A percentile compares a stretch with the other conserved stretches of the same genome.
Conservation (phyloP, 495 filamentous ascomycete species). For the Astrocystis sublimbata region DNA sequence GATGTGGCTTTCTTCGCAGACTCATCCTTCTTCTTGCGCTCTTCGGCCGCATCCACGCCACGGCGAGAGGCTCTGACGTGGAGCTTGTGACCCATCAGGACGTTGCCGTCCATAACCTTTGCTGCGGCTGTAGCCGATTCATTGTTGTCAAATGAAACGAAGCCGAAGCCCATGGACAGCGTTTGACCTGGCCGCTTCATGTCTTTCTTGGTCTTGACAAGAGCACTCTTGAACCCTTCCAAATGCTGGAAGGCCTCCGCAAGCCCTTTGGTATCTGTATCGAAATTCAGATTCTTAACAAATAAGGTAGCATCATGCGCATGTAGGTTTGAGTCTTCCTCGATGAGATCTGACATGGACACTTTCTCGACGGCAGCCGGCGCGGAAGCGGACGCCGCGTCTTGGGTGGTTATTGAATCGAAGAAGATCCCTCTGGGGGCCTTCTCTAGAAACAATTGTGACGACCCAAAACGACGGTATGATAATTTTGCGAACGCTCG, state of each 20-base stretch:
- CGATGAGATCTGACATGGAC: conserved; percentile 54
- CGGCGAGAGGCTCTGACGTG: conserved; percentile 81
- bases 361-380: conserved; percentile 39
- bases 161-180: conserved; percentile 96
- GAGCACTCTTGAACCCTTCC: conserved; percentile 80
- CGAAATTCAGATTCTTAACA: conserved; percentile 89
- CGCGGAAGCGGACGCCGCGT: neutral
- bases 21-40: conserved; percentile 74
- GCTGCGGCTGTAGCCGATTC: conserved; percentile 75
- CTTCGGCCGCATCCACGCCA: conserved; percentile 81
- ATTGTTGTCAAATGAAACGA: conserved; percentile 81
- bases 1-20: conserved; percentile 69
- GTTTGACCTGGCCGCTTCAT: conserved; percentile 79
- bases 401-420: conserved; percentile 25
- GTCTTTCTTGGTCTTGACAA: conserved; percentile 84
- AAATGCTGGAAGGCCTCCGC: conserved; percentile 74
- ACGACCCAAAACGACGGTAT: conserved; percentile 87
- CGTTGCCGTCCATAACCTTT: conserved; percentile 80
- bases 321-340: conserved; percentile 56
- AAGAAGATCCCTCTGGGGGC: conserved; percentile 81
- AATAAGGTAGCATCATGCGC: conserved; percentile 70
- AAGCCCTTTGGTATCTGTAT: conserved; percentile 75
- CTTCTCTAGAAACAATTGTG: conserved; percentile 90
- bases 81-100: conserved; percentile 82
- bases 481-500: conserved; percentile 79